A percentile compares a stretch with the other conserved stretches of the same genome.
phyloP scores from a whole-genome alignment of 2,329 filamentous ascomycete genomes.

The Diatrype stigma region DNA sequence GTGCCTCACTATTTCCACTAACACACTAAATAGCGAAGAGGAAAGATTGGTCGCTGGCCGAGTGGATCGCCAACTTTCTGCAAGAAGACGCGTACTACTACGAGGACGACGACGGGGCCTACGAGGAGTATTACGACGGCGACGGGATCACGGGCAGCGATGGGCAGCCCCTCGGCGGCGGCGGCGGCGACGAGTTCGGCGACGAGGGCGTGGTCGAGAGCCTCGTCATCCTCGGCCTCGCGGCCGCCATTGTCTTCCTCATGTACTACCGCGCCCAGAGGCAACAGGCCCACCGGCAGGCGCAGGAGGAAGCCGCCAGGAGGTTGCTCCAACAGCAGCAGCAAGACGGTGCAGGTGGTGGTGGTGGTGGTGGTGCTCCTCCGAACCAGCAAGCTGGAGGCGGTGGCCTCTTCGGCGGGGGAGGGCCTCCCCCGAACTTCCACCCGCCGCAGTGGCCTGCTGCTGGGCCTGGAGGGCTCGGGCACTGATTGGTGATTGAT shows the following conservation, averaged over 20 bases:
- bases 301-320: constrained; percentile 26
- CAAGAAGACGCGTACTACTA: constrained; percentile 64
- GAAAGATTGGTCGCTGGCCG: constrained; percentile 72
- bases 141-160: constrained; percentile 54
- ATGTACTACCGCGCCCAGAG: constrained; percentile 76
- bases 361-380: too few relatives aligned
- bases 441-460: too few relatives aligned
- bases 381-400: too few relatives aligned
- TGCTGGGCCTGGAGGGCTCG: too few relatives aligned
- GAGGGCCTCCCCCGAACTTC: too few relatives aligned
- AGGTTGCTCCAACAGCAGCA: constrained; percentile 12
- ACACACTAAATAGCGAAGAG: constrained; percentile 50
- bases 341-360: too few relatives aligned
- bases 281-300: constrained; percentile 50
- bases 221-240: constrained; percentile 74
- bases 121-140: constrained; percentile 53
- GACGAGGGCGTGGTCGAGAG: constrained; percentile 81
- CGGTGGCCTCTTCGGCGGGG: too few relatives aligned
- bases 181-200: constrained; percentile 59
- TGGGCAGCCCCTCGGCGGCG: constrained; percentile 53
- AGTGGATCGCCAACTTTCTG: constrained; percentile 86
- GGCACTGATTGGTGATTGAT: too few relatives aligned
- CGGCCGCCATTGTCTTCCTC: constrained; percentile 68
- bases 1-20: constrained; percentile 16
- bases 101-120: constrained; percentile 48